Evolutionary conservation across 1,284 basidiomycete genomes (phyloP).

Genomic region (Microbotryum saponariae): DNA sequence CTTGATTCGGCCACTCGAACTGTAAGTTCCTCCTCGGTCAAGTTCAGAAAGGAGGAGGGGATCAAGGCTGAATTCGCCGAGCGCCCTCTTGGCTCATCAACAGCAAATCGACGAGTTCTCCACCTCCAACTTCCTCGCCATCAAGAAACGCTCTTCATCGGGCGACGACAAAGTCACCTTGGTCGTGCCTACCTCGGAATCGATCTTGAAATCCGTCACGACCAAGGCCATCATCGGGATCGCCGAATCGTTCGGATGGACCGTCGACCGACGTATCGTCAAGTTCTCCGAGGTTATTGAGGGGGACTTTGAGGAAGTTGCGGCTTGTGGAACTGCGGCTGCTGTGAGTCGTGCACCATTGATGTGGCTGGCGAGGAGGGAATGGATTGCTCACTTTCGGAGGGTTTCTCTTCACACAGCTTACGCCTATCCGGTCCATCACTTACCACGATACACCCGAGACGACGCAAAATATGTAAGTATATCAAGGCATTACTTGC

Average conservation of each 20-base stretch:
- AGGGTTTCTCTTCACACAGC: background rate
- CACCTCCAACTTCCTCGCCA: slow-evolving; percentile 40
- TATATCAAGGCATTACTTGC: too few species aligned
- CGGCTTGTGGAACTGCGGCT: slow-evolving; percentile 28
- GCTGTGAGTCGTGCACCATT: slow-evolving; percentile 15
- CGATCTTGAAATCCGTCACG: slow-evolving; percentile 35
- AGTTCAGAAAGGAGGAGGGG: too few species aligned
- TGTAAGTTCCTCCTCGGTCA: slow-evolving; percentile 17
- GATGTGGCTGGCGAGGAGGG: slow-evolving; percentile 1
- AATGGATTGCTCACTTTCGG: background rate
- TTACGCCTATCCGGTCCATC: slow-evolving; percentile 40
- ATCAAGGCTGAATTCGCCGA: too few species aligned
- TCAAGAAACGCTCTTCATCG: slow-evolving; percentile 21
- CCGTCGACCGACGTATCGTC: slow-evolving; percentile 38
- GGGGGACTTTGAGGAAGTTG: slow-evolving; percentile 33
- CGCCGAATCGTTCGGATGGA: slow-evolving; percentile 40
- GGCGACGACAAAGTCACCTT: slow-evolving; percentile 24
- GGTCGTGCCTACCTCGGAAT: slow-evolving; percentile 30
- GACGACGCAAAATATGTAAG: slow-evolving; percentile 33
- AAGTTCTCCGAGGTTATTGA: slow-evolving; percentile 35
- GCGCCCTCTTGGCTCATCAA: too few species aligned
- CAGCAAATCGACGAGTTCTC: slow-evolving; percentile 38
- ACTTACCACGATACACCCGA: slow-evolving; percentile 38
- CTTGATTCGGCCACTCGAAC: slow-evolving; percentile 37
- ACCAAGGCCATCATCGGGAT: slow-evolving; percentile 34